phyloP scores from a whole-genome alignment of 306 rosid species.

The Potentilla sterilis region DNA sequence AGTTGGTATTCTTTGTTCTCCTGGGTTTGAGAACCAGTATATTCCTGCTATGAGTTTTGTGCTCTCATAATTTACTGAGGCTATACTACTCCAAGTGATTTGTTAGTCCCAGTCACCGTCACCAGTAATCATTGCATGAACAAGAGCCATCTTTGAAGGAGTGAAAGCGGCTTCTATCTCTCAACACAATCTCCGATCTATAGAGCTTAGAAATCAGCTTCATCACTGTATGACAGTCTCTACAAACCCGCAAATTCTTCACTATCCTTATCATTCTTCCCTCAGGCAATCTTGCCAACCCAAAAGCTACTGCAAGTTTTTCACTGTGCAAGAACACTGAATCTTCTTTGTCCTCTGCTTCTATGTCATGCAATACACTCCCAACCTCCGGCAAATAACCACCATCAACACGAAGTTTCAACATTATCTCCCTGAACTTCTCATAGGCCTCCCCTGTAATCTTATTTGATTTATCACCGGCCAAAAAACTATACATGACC shows the following conservation, averaged over 20 bases:
- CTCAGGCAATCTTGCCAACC: conserved; percentile 52
- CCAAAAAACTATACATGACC: conserved; percentile 63
- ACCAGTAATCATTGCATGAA: conserved; percentile 85
- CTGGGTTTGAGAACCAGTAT: background rate
- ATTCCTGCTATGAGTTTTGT: background rate
- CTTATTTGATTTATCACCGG: conserved; percentile 58
- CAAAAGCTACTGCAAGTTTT: conserved; percentile 89
- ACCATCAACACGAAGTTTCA: conserved; percentile 51
- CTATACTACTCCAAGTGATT: background rate
- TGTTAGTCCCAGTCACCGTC: conserved; percentile 19
- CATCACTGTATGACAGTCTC: conserved; percentile 82
- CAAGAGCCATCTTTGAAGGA: conserved; percentile 62
- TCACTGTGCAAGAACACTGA: conserved; percentile 75
- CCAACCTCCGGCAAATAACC: conserved; percentile 62
- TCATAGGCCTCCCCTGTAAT: conserved; percentile 58
- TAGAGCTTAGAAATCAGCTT: conserved; percentile 71
- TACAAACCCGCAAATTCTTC: conserved; percentile 76
- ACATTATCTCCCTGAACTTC: conserved; percentile 64
- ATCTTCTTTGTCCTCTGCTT: conserved; percentile 77
- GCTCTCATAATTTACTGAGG: background rate
- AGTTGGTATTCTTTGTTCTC: background rate
- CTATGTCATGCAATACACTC: conserved; percentile 76
- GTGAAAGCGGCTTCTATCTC: conserved; percentile 92
- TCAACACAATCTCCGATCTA: conserved; percentile 58
- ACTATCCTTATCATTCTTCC: conserved; percentile 64